phyloP scores from a whole-genome alignment of 139 green algal species.

The Edaphochlamys debaryana region DNA sequence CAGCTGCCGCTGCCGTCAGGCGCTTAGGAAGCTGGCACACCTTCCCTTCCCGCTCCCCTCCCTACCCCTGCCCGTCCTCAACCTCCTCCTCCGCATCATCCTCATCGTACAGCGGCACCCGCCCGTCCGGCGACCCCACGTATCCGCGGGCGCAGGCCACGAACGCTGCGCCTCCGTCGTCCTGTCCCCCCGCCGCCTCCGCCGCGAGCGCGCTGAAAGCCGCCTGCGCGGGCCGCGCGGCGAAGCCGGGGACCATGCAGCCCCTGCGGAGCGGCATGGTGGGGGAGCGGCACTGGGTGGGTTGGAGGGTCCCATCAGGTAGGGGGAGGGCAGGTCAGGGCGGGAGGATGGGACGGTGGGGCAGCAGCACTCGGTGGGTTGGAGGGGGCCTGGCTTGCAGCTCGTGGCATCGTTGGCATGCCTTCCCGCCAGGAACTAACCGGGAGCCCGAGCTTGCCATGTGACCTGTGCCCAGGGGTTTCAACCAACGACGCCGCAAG shows the following conservation, averaged over 20 bases:
- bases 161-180: slow-evolving; percentile 15
- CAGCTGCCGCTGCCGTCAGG: no score
- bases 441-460: no score
- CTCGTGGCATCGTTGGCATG: no score
- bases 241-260: slow-evolving; percentile 23
- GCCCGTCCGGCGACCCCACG: background rate
- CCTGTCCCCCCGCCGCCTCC: background rate
- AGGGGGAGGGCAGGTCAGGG: background rate
- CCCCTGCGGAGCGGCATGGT: background rate
- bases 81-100: no score
- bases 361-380: no score
- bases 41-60: no score
- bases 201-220: slow-evolving; percentile 10
- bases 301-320: background rate
- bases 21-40: no score
- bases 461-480: no score
- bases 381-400: background rate
- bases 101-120: slow-evolving; percentile 23
- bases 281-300: background rate
- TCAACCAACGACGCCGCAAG: no score
- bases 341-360: no score
- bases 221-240: background rate
- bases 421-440: no score
- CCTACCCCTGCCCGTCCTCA: no score
- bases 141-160: background rate